phyloP scores from a whole-genome alignment of 2,329 filamentous ascomycete species.

The Cordyceps fumosorosea region DNA sequence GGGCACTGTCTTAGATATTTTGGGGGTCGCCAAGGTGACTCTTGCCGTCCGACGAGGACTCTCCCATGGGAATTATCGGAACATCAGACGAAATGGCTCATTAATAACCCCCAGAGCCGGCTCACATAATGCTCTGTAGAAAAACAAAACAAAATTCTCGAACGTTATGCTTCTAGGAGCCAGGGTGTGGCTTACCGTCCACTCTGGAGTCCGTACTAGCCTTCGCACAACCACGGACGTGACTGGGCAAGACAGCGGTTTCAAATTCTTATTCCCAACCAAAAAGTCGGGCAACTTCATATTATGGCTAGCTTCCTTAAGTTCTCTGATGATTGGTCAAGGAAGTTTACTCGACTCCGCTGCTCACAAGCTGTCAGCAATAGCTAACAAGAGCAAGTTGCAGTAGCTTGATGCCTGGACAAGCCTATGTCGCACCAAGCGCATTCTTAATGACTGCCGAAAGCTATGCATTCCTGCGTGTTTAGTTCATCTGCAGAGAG shows the following conservation, averaged over 20 bases:
- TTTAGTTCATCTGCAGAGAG: neutral
- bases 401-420: neutral
- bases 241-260: neutral
- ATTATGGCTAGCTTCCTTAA: too few species aligned
- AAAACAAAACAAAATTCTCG: too few species aligned
- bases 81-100: neutral
- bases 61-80: neutral
- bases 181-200: neutral
- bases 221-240: neutral
- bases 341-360: neutral
- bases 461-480: neutral
- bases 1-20: neutral
- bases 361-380: neutral
- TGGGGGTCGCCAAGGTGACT: neutral
- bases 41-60: neutral
- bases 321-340: neutral
- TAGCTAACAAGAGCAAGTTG: neutral
- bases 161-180: neutral
- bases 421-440: neutral
- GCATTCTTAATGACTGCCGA: neutral
- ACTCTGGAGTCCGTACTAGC: neutral
- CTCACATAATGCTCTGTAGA: too few species aligned
- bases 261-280: neutral
- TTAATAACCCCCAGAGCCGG: too few species aligned
- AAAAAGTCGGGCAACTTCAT: neutral